These are phyloP conservation scores for Aspergillus kassunensis DNA, from an alignment of 495 filamentous ascomycete species.

Conservation along the genomic window DNA sequence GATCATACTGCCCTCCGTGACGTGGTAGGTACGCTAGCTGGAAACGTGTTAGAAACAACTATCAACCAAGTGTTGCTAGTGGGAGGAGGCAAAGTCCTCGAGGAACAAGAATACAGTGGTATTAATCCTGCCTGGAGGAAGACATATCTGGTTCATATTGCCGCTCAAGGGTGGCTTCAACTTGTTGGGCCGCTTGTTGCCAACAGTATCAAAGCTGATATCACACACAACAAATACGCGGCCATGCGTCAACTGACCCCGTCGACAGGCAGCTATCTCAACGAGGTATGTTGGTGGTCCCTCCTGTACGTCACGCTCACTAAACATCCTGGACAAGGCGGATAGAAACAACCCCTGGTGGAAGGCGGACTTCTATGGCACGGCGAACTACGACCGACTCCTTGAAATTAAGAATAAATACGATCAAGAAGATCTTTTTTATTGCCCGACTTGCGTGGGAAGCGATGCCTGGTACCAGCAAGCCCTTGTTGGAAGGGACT, in stretches of 20 bases:
- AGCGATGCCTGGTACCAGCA: slow-evolving; percentile 43
- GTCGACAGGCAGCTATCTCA: slow-evolving; percentile 33
- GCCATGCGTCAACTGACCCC: slow-evolving; percentile 32
- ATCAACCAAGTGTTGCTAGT: not conserved
- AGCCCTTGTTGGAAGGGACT: not conserved
- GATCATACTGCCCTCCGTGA: slow-evolving; percentile 15
- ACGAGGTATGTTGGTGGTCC: too few species aligned
- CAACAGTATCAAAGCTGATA: slow-evolving; percentile 34
- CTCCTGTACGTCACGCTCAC: too few species aligned
- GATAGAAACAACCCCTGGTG: too few species aligned
- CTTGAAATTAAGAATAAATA: slow-evolving; percentile 45
- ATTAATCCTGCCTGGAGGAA: slow-evolving; percentile 43
- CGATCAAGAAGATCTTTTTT: slow-evolving; percentile 51
- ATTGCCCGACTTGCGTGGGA: slow-evolving; percentile 43
- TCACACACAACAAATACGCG: slow-evolving; percentile 46
- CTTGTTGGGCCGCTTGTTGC: slow-evolving; percentile 31
- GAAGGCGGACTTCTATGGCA: too few species aligned
- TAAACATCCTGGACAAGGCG: too few species aligned
- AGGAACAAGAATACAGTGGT: slow-evolving; percentile 23
- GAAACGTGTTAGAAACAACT: not conserved
- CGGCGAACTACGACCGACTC: slow-evolving; percentile 34
- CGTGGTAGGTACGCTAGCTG: slow-evolving; percentile 13
- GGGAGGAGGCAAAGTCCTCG: slow-evolving; percentile 23
- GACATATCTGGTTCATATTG: slow-evolving; percentile 32
- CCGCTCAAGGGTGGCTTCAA: slow-evolving; percentile 27